A percentile compares a stretch with the other conserved stretches of the same genome.
Evolutionary conservation across 768 basidiomycete genomes (phyloP).

Genomic region (Antrodiella citrinella): DNA sequence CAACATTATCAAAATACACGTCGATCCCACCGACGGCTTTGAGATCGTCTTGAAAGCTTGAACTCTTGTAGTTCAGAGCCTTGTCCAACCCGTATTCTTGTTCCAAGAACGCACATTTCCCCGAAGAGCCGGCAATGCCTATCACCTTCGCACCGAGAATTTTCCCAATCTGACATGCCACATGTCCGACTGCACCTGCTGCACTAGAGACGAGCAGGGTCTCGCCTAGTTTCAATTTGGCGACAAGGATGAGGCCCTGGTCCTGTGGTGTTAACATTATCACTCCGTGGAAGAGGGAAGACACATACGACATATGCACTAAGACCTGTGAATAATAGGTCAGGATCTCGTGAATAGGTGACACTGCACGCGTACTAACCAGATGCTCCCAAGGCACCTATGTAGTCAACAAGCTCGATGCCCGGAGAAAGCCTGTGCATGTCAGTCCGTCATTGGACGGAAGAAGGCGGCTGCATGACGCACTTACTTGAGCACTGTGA

Average conservation of each 20-base stretch:
- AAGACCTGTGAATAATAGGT: too few species aligned
- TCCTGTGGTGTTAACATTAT: too few species aligned
- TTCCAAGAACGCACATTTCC: conserved; percentile 84
- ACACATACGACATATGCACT: conserved; percentile 81
- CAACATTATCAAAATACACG: conserved; percentile 81
- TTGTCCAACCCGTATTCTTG: conserved; percentile 76
- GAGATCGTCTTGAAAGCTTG: conserved; percentile 63
- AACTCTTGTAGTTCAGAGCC: conserved; percentile 83
- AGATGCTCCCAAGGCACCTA: conserved; percentile 69
- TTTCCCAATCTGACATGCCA: conserved; percentile 82
- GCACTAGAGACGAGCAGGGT: conserved; percentile 84
- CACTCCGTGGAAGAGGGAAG: too few species aligned
- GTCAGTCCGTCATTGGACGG: not conserved
- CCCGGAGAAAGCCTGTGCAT: conserved; percentile 57
- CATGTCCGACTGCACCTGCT: conserved; percentile 79
- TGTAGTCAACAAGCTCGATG: conserved; percentile 60
- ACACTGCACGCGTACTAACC: too few species aligned
- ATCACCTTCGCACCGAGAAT: conserved; percentile 73
- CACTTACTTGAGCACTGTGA: not conserved
- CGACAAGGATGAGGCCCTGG: conserved; percentile 78
- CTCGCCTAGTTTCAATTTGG: conserved; percentile 75
- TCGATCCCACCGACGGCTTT: conserved; percentile 63
- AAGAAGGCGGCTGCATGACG: too few species aligned
- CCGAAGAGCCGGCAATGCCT: conserved; percentile 76
- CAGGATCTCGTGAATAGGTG: too few species aligned